Evolutionary conservation across 768 basidiomycete species (phyloP).

Genomic region (Leccinum subgranulosum): DNA sequence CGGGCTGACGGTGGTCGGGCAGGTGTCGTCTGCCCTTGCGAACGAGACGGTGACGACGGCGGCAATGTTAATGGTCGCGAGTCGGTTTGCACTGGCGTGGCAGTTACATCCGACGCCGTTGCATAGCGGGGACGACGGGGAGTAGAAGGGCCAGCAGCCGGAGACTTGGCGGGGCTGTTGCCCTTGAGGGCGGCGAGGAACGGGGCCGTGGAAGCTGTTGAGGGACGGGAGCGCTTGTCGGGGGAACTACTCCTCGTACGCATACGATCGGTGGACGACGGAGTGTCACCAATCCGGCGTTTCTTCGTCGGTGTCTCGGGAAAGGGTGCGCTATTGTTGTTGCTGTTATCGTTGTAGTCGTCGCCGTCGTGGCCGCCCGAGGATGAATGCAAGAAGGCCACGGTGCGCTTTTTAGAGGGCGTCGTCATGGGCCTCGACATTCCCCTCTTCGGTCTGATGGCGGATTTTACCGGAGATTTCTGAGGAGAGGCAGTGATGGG

Average conservation of each 20-base stretch:
- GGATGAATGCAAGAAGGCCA: conserved; percentile 13
- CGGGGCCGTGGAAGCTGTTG: conserved; percentile 3
- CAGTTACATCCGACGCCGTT: conserved; percentile 1
- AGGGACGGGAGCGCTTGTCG: neutral
- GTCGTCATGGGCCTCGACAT: conserved; percentile 2
- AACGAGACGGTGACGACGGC: conserved; percentile 9
- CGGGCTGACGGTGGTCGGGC: conserved; percentile 14
- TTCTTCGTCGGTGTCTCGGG: conserved; percentile 45
- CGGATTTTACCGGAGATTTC: conserved; percentile 21
- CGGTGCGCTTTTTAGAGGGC: conserved; percentile 33
- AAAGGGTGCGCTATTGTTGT: conserved; percentile 11
- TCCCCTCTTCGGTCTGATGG: conserved; percentile 7
- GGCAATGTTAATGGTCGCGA: conserved; percentile 18
- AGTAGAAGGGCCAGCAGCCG: conserved; percentile 22
- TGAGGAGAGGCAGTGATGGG: conserved; percentile 6
- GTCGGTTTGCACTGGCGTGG: conserved; percentile 13
- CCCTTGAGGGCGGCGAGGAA: conserved; percentile 20
- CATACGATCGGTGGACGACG: conserved; percentile 11
- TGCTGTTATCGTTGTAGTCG: conserved; percentile 20
- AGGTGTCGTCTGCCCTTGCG: conserved; percentile 12
- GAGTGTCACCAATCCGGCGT: conserved; percentile 27
- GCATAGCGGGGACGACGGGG: conserved; percentile 17
- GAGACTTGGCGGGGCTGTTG: neutral
- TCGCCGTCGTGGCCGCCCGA: conserved; percentile 18
- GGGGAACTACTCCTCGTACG: conserved; percentile 10